Evolutionary conservation across 768 basidiomycete genomes (phyloP).

Genomic region (Strobilomyces confusus): DNA sequence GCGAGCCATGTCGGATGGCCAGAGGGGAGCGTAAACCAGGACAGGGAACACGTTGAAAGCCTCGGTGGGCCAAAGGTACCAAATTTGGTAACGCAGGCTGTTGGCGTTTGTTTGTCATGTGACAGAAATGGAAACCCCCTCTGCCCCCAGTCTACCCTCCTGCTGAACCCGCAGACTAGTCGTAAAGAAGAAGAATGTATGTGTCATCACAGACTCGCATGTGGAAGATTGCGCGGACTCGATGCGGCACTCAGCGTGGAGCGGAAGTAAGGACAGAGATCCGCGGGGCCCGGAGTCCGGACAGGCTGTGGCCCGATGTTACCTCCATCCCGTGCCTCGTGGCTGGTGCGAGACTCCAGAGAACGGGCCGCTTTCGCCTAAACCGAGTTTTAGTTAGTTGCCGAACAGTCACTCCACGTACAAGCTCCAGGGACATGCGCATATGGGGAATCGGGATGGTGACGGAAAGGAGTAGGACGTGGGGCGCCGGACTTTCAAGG

Average conservation of each 20-base stretch:
- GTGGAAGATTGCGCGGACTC: no score
- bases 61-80: slow-evolving; percentile 6
- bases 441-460: neutral
- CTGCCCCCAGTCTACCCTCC: neutral
- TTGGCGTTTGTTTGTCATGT: slow-evolving; percentile 13
- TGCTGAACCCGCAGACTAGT: no score
- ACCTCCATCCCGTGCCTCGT: neutral
- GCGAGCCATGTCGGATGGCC: slow-evolving; percentile 34
- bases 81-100: slow-evolving; percentile 14
- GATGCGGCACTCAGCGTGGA: no score
- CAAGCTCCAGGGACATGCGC: neutral
- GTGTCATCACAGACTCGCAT: no score
- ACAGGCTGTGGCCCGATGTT: neutral
- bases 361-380: neutral
- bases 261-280: neutral
- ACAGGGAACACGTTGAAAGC: slow-evolving; percentile 13
- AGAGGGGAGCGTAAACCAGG: slow-evolving; percentile 1
- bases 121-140: slow-evolving; percentile 13
- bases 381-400: neutral
- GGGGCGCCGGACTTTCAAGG: neutral
- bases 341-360: neutral
- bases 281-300: neutral
- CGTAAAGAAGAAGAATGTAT: no score
- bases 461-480: neutral
- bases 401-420: neutral